These are phyloP conservation scores for Russula olivacea DNA, from an alignment of 768 basidiomycete genomes.

Conservation along the genomic window DNA sequence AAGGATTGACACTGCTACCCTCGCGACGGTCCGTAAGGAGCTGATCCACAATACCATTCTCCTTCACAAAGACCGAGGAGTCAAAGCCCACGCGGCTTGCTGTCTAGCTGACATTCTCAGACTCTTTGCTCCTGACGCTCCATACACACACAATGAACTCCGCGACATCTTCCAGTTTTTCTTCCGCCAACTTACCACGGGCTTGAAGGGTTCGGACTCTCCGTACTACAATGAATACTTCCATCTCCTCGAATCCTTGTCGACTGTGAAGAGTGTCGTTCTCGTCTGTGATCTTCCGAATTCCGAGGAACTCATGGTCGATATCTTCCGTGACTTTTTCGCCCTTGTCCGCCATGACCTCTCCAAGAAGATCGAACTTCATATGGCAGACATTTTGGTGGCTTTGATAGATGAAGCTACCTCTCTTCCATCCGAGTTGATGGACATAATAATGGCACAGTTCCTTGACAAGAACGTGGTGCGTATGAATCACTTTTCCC, in stretches of 20 bases:
- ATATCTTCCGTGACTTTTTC: conserved; percentile 82
- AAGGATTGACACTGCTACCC: conserved; percentile 64
- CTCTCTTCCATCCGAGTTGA: conserved; percentile 66
- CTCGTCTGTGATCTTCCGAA: conserved; percentile 88
- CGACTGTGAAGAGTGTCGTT: conserved; percentile 91
- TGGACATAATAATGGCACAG: conserved; percentile 79
- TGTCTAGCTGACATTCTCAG: conserved; percentile 92
- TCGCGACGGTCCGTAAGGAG: conserved; percentile 66
- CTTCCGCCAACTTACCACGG: conserved; percentile 73
- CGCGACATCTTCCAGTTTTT: conserved; percentile 98
- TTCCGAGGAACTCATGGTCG: conserved; percentile 75
- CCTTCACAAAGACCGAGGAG: conserved; percentile 91
- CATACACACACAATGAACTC: conserved; percentile 83
- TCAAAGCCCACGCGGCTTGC: conserved; percentile 91
- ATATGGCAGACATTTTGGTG: conserved; percentile 84
- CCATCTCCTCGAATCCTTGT: conserved; percentile 88
- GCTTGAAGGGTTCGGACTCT: conserved; percentile 69
- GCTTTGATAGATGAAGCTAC: conserved; percentile 85
- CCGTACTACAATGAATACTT: conserved; percentile 92
- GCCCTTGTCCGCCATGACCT: conserved; percentile 66
- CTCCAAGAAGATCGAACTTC: conserved; percentile 77
- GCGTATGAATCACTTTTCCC: conserved; percentile 28
- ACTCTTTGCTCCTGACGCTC: conserved; percentile 94
- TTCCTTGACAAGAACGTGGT: conserved; percentile 77
- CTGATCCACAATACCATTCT: conserved; percentile 75